A percentile compares a stretch with the other conserved stretches of the same genome.
phyloP scores from a whole-genome alignment of 2,329 filamentous ascomycete species.

The Cladosporium sp. region DNA sequence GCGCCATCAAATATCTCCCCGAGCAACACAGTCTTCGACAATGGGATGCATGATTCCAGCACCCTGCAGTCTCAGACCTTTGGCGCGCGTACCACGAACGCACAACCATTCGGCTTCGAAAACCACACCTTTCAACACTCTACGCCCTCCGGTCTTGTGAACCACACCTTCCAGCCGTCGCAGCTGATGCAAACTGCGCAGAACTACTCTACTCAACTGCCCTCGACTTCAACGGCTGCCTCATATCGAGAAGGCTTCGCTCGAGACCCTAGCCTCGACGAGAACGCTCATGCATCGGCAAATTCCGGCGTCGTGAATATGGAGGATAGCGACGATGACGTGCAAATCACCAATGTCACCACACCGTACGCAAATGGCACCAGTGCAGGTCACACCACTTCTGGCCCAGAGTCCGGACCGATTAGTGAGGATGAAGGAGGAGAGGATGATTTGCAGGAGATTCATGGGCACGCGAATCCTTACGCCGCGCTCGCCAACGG shows the following conservation, averaged over 20 bases:
- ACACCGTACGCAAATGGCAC: not conserved
- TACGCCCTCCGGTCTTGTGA: not conserved
- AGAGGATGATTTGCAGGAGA: not conserved
- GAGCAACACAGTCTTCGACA: not conserved
- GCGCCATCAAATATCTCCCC: not conserved
- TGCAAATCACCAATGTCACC: not conserved
- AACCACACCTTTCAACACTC: not conserved
- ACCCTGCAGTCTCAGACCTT: not conserved
- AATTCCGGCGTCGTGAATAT: not conserved
- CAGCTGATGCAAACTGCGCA: not conserved
- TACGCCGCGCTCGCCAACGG: conserved; percentile 16
- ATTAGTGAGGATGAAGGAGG: conserved; percentile 13
- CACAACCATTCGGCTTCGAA: not conserved
- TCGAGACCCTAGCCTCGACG: not conserved
- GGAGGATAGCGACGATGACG: not conserved
- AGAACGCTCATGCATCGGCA: not conserved
- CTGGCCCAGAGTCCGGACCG: conserved; percentile 11
- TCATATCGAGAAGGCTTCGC: conserved; percentile 5
- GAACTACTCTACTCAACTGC: not conserved
- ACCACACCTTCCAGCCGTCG: not conserved
- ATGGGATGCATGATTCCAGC: not conserved
- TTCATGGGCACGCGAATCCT: conserved; percentile 13
- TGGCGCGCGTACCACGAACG: not conserved
- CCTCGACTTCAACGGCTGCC: no score
- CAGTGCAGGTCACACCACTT: conserved; percentile 16